Evolutionary conservation across 495 filamentous ascomycete genomes (phyloP).

Genomic region (Aspergillus mulundensis): DNA sequence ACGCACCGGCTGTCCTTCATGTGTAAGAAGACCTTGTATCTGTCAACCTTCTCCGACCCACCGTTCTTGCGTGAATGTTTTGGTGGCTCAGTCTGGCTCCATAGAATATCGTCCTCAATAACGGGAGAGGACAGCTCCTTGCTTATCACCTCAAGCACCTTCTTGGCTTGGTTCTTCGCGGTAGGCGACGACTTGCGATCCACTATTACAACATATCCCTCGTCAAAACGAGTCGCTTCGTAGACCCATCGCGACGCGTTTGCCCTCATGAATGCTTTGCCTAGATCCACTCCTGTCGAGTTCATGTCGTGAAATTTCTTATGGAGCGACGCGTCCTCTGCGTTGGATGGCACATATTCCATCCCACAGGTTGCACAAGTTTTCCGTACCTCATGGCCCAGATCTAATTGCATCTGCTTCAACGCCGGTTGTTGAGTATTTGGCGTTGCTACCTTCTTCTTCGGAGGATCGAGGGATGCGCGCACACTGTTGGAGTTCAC

Average conservation of each 20-base stretch:
- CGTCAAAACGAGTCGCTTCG: constrained; percentile 42
- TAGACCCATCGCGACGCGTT: constrained; percentile 45
- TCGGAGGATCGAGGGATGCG: constrained; percentile 36
- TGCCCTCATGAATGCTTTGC: constrained; percentile 49
- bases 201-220: constrained; percentile 54
- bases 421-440: constrained; percentile 33
- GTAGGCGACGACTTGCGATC: constrained; percentile 50
- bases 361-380: constrained; percentile 65
- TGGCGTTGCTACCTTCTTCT: constrained; percentile 19
- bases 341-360: constrained; percentile 65
- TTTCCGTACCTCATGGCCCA: constrained; percentile 55
- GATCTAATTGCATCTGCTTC: constrained; percentile 64
- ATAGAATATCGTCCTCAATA: constrained; percentile 56
- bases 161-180: constrained; percentile 54
- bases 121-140: constrained; percentile 61
- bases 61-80: constrained; percentile 30
- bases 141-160: constrained; percentile 64
- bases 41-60: constrained; percentile 42
- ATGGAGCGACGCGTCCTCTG: constrained; percentile 61
- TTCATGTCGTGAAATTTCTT: constrained; percentile 67
- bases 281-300: constrained; percentile 59
- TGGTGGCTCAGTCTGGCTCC: constrained; percentile 49
- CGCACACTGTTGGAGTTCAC: constrained; percentile 50
- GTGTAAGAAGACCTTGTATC: constrained; percentile 63
- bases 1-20: constrained; percentile 61